phyloP scores from a whole-genome alignment of 2,329 filamentous ascomycete genomes.

The Thelonectria olida region DNA sequence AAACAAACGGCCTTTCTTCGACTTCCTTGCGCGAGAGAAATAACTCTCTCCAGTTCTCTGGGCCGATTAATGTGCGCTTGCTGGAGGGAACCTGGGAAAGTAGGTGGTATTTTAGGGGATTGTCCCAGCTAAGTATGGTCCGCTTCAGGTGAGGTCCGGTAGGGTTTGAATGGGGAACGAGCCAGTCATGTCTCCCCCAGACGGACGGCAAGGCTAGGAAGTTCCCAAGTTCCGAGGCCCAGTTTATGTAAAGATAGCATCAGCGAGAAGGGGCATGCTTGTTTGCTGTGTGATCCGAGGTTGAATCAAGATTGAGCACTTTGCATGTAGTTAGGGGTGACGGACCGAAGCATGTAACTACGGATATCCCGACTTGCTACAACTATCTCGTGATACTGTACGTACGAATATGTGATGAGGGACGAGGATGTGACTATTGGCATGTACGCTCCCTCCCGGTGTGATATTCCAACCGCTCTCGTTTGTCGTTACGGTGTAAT shows the following conservation, averaged over 20 bases:
- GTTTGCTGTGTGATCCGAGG: not conserved
- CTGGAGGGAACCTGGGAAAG: constrained; percentile 18
- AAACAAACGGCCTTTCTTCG: not conserved
- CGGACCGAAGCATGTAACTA: not conserved
- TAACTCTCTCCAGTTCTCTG: constrained; percentile 9
- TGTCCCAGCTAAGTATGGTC: constrained; percentile 32
- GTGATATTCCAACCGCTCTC: not conserved
- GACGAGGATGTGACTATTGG: not conserved
- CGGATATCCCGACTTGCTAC: not conserved
- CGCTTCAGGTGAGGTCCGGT: constrained; percentile 42
- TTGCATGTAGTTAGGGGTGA: not conserved
- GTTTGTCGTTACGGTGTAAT: not conserved
- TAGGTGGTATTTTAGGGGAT: constrained; percentile 26
- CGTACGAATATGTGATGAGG: not conserved
- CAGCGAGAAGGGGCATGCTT: not conserved
- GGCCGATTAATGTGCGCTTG: constrained; percentile 12
- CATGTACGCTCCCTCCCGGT: not conserved
- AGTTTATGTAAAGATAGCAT: constrained; percentile 5
- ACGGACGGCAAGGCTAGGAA: constrained; percentile 35
- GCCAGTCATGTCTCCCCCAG: constrained; percentile 35
- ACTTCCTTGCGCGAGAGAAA: constrained; percentile 9
- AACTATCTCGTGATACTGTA: not conserved
- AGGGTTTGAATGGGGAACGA: constrained; percentile 22
- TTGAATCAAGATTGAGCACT: constrained; percentile 14
- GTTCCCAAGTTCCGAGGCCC: constrained; percentile 18